Evolutionary conservation across 495 filamentous ascomycete species (phyloP).

Genomic region (Neohortaea acidophila): DNA sequence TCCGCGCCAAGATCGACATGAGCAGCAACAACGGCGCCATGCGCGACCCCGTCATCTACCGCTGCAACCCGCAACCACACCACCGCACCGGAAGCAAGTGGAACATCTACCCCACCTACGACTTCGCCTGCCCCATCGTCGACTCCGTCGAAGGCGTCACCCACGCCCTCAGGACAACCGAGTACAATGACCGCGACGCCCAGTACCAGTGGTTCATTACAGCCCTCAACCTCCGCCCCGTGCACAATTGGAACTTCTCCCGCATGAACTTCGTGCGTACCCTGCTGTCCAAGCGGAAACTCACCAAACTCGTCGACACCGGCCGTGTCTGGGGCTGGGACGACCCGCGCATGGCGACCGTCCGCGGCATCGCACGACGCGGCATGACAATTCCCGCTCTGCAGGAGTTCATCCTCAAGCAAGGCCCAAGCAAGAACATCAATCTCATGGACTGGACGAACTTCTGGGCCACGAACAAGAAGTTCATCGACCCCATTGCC

Average conservation of each 20-base stretch:
- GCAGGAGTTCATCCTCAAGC: conserved; percentile 82
- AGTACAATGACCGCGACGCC: conserved; percentile 93
- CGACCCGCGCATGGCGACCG: conserved; percentile 86
- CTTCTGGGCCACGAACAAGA: conserved; percentile 93
- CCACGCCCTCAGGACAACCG: conserved; percentile 85
- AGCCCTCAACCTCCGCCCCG: conserved; percentile 65
- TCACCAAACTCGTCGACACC: conserved; percentile 79
- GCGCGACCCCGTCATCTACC: conserved; percentile 90
- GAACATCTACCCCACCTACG: conserved; percentile 95
- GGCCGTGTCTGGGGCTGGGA: conserved; percentile 88
- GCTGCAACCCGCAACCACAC: conserved; percentile 65
- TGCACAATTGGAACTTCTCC: conserved; percentile 95
- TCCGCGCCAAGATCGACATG: conserved; percentile 76
- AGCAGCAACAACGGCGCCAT: conserved; percentile 74
- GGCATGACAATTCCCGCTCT: conserved; percentile 84
- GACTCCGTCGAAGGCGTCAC: conserved; percentile 87
- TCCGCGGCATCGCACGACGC: conserved; percentile 73
- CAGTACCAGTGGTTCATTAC: conserved; percentile 96
- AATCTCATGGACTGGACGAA: conserved; percentile 80
- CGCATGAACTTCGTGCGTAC: conserved; percentile 92
- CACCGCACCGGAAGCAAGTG: conserved; percentile 79
- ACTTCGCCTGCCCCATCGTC: conserved; percentile 83
- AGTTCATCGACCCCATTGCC: conserved; percentile 79
- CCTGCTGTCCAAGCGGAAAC: conserved; percentile 83
- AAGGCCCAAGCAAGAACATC: conserved; percentile 78